Base-by-base conservation (phyloP, 1,284 basidiomycete genomes). In the Leccinum griseonigrum region DNA sequence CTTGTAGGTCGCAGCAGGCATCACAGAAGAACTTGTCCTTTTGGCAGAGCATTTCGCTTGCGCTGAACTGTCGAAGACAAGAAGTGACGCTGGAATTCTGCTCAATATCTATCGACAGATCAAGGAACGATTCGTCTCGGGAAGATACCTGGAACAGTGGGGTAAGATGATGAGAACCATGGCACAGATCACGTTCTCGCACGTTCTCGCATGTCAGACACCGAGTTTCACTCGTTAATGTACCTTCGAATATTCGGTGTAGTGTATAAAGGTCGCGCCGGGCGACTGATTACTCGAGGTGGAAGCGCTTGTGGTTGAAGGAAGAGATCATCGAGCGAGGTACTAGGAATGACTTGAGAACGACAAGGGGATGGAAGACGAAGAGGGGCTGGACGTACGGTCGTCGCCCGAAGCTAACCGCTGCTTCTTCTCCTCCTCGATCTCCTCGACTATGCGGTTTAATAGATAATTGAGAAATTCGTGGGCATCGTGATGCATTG, bases 1-100 rank as follows among this genome's bases (percentile, higher is more conserved):
- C 97, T 75, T 98, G 96, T 28, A 98, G 77, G 57, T 95, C 94
- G 69, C 95, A 96, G 77, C 97, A 99, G 16, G 90, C 87, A 76
- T 99, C 97, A 75, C 97, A 99, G 76, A 95, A 98, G 76, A 98
- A 99, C 78, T 98, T 99, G 83, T 99, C 98, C 74, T 88, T 91
- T 72, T 96, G 93, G 69, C 94, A 96, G 18, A 99, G 85, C 95
- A 98, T 99, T 77, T 99, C 97, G 73, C 91, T 94, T 46, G 95
- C 95, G 69, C 94, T 97, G 75, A 99, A 99, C 74, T 97, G 94
- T 54, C 95, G 85, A 58, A 99, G 84, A 75, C 97, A 98, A 6
- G 95, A 91, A 0, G 96, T 97, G 57, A 99, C 88, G 64, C 94
- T 97, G 4, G 94, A 92, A 77, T 98, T 97, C 76, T 97, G 94